phyloP scores from a whole-genome alignment of 768 basidiomycete species.

The Amanita rimosa region DNA sequence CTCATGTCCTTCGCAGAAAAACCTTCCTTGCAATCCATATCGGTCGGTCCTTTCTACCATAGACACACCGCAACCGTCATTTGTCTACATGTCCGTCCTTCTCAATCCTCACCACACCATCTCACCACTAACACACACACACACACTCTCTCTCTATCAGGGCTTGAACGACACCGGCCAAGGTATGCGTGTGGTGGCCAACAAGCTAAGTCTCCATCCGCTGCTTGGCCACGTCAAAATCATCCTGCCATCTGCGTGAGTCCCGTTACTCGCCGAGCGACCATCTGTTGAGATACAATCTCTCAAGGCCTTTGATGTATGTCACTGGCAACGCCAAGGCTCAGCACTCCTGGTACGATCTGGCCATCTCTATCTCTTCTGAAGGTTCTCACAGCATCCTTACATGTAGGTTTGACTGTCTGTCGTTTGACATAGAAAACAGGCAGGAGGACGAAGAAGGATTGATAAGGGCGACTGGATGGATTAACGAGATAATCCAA shows the following conservation, averaged over 20 bases:
- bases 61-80: slow-evolving; percentile 48
- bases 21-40: slow-evolving; percentile 2
- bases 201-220: slow-evolving; percentile 26
- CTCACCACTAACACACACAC: not conserved
- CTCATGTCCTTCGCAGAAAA: slow-evolving; percentile 6
- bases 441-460: slow-evolving; percentile 45
- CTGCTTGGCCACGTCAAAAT: slow-evolving; percentile 53
- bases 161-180: slow-evolving; percentile 38
- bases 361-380: not conserved
- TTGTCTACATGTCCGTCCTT: slow-evolving; percentile 47
- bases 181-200: slow-evolving; percentile 46
- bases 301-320: slow-evolving; percentile 19
- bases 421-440: slow-evolving; percentile 29
- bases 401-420: slow-evolving; percentile 53
- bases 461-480: slow-evolving; percentile 36
- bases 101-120: not conserved
- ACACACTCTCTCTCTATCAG: slow-evolving; percentile 16
- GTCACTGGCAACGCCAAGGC: slow-evolving; percentile 44
- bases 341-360: slow-evolving; percentile 39
- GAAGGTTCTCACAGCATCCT: not conserved
- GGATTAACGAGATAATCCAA: slow-evolving; percentile 45
- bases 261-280: slow-evolving; percentile 8
- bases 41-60: slow-evolving; percentile 8
- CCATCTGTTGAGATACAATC: not conserved
- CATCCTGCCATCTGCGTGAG: slow-evolving; percentile 50